Evolutionary conservation across 371 early-diverging fungal species (phyloP).

Genomic region (Batrachochytrium dendrobatidis): DNA sequence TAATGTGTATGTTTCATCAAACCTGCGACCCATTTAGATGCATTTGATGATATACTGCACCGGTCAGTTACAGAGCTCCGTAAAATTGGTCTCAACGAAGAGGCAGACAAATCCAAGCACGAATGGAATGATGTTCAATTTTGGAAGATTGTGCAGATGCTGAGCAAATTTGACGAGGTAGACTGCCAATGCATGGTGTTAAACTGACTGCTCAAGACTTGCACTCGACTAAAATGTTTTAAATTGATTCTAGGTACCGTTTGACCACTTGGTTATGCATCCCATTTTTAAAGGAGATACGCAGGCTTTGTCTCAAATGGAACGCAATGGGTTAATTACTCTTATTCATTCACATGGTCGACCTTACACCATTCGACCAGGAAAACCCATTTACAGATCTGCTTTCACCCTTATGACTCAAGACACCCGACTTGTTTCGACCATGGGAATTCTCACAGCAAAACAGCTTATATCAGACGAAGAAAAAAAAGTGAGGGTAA

Average conservation of each 20-base stretch:
- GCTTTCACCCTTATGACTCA: slow-evolving; percentile 66
- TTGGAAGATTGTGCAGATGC: slow-evolving; percentile 61
- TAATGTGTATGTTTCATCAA: no score
- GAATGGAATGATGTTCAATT: slow-evolving; percentile 72
- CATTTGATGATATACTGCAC: slow-evolving; percentile 70
- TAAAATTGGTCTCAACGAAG: slow-evolving; percentile 73
- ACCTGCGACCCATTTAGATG: no score
- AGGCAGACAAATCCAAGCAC: slow-evolving; percentile 34
- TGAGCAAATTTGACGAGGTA: slow-evolving; percentile 49
- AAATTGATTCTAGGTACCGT: slow-evolving; percentile 27
- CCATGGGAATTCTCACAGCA: slow-evolving; percentile 70
- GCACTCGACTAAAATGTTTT: neutral
- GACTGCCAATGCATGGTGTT: neutral
- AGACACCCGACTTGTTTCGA: slow-evolving; percentile 63
- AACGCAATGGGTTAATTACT: slow-evolving; percentile 75
- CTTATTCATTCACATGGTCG: slow-evolving; percentile 70
- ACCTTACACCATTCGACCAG: slow-evolving; percentile 66
- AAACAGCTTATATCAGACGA: slow-evolving; percentile 60
- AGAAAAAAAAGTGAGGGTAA: slow-evolving; percentile 56
- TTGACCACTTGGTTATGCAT: slow-evolving; percentile 70
- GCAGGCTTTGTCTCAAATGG: slow-evolving; percentile 69
- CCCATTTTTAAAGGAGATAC: slow-evolving; percentile 75
- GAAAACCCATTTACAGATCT: slow-evolving; percentile 71
- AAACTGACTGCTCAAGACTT: neutral
- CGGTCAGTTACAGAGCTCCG: slow-evolving; percentile 76